Evolutionary conservation across 257 asterid species (phyloP).

Genomic region (Solanum megistacrolobum): DNA sequence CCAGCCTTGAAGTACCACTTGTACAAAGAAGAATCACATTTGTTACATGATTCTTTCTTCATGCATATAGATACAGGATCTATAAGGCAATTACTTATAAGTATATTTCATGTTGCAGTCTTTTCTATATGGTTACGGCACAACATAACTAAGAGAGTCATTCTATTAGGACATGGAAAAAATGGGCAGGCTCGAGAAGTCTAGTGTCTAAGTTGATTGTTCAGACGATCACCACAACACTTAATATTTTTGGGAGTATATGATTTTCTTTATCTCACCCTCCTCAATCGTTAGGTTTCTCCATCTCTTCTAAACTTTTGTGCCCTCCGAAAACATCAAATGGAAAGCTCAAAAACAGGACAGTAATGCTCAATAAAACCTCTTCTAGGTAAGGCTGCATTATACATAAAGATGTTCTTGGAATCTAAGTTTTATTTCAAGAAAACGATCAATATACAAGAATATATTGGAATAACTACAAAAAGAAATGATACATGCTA

Average conservation of each 20-base stretch:
- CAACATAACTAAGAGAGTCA: not conserved
- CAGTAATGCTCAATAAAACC: not conserved
- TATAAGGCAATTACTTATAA: not conserved
- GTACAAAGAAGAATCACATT: not conserved
- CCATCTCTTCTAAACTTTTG: not conserved
- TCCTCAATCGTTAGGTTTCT: not conserved
- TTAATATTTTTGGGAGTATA: not conserved
- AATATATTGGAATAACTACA: not conserved
- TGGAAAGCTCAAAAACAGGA: not conserved
- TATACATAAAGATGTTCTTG: not conserved
- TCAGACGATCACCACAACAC: not conserved
- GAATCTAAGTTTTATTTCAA: not conserved
- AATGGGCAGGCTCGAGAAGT: not conserved
- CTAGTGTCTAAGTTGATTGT: not conserved
- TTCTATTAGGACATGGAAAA: not conserved
- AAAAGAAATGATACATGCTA: not conserved
- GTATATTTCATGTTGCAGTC: not conserved
- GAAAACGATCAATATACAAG: not conserved
- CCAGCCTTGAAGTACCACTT: not conserved
- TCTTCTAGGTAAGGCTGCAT: too few relatives aligned
- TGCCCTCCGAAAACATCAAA: not conserved
- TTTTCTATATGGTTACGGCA: not conserved
- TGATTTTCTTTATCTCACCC: not conserved
- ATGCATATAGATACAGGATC: not conserved
- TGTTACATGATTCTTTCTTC: not conserved